Evolutionary conservation across 2,329 filamentous ascomycete genomes (phyloP), one percentile per base, ranked within the genome.

Genomic region (Cercospora brassicicola): DNA sequence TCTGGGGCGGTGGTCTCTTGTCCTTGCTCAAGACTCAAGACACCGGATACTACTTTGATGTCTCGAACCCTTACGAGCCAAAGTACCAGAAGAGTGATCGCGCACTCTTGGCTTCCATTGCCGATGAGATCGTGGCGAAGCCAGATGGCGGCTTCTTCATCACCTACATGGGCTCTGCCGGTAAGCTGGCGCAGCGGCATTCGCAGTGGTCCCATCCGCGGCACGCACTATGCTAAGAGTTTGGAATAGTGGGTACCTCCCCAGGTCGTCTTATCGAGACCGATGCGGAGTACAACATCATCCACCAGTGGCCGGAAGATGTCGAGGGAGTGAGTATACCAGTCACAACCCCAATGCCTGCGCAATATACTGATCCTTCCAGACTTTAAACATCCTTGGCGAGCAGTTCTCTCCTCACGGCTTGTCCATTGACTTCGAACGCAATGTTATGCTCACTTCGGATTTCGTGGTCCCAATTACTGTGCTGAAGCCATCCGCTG

Each of bases 321-420:
- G 15, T 42, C 15, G 36, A 42, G 36, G 36, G 36, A 1, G 36
- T 42, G n/a, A 42, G 36, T 9, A 42, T 3, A n/a, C 36, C 15
- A 39, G 13, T 39, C 36, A n/a, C 36, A n/a, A 5, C 4, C 5
- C 8, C 18, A 20, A 11, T 11, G 9, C 18, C 7, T 11, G 18
- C 18, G 4, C n/a, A 48, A 2, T 48, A 2, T 48, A 48, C 45
- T 48, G 9, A 48, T 10, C 1, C 45, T 20, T 42, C 0, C 79
- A 83, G 36, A 82, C 81, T 1, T 79, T 88, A 9, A 88, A 88
- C 77, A 84, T 89, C 65, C 82, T 89, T 0, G 84, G 81, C 3
- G 80, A 88, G 76, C 86, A 88, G 71, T 89, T 89, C 77, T 84
- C 80, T n/a, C 86, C 87, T 0, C 87, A 89, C 73, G 87, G 87